Conservation (phyloP, 2,329 filamentous ascomycete species). For the Cadophora sp. region DNA sequence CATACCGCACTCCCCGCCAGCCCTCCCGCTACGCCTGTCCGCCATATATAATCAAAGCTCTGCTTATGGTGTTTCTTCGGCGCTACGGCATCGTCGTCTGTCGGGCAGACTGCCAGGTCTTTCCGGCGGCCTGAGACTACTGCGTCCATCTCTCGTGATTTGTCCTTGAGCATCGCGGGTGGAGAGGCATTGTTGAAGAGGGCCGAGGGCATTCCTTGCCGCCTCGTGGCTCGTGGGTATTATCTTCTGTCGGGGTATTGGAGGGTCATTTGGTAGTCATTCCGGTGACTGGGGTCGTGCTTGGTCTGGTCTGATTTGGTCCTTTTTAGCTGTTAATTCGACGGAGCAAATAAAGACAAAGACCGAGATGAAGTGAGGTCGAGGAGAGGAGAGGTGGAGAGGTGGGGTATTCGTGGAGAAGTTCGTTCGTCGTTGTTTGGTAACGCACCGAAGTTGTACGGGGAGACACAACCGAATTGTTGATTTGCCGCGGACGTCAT, state of each 20-base stretch:
- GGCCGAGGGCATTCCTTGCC: conserved; percentile 60
- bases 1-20: conserved; percentile 88
- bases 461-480: background rate
- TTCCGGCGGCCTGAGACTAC: conserved; percentile 23
- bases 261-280: conserved; percentile 27
- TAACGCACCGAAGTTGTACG: conserved; percentile 17
- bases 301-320: background rate
- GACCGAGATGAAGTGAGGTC: background rate
- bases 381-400: background rate
- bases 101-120: conserved; percentile 54
- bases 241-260: conserved; percentile 15
- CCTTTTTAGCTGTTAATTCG: no score
- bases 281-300: background rate
- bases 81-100: conserved; percentile 58
- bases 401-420: conserved; percentile 13
- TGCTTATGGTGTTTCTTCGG: conserved; percentile 64
- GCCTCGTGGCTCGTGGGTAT: conserved; percentile 35
- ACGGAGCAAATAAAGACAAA: no score
- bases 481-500: conserved; percentile 28
- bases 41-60: conserved; percentile 82
- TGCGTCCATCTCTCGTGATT: conserved; percentile 48
- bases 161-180: conserved; percentile 52
- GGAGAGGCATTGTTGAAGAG: conserved; percentile 62
- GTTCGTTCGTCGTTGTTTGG: conserved; percentile 4
- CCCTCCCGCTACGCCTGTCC: conserved; percentile 86